Evolutionary conservation across 208 protist genomes (phyloP).

Genomic region (Leishmania mexicana): DNA sequence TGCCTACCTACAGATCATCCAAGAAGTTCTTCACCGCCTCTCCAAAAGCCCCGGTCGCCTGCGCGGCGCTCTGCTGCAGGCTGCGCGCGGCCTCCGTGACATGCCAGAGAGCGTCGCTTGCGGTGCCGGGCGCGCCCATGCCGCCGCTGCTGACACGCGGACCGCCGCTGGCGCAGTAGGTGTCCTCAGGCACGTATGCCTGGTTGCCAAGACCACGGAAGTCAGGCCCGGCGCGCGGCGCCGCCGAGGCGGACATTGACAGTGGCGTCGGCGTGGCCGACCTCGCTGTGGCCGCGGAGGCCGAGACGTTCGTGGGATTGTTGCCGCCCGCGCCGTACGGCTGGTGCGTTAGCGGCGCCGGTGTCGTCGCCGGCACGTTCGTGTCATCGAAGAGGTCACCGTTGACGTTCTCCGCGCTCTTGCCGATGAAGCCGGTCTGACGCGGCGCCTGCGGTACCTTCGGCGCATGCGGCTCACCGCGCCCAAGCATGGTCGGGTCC

Average conservation of each 20-base stretch:
- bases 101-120: constrained; percentile 59
- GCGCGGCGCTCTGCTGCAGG: constrained; percentile 50
- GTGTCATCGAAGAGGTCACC: constrained; percentile 36
- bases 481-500: constrained; percentile 23
- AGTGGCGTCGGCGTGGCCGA: background rate
- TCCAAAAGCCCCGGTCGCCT: constrained; percentile 47
- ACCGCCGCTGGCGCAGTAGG: constrained; percentile 3
- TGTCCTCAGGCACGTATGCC: constrained; percentile 44
- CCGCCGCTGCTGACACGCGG: constrained; percentile 9
- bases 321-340: background rate
- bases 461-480: background rate
- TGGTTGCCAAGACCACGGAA: constrained; percentile 68
- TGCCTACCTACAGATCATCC: constrained; percentile 50
- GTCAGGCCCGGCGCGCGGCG: constrained; percentile 48
- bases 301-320: constrained; percentile 16
- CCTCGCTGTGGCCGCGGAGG: background rate
- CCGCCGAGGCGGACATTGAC: constrained; percentile 6
- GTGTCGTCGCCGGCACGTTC: constrained; percentile 8
- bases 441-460: constrained; percentile 19
- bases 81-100: constrained; percentile 53
- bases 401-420: constrained; percentile 28
- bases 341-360: constrained; percentile 4
- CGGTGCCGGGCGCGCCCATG: constrained; percentile 5
- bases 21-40: constrained; percentile 61
- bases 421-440: constrained; percentile 34